Evolutionary conservation across 106 monocot genomes (phyloP), one percentile per base, ranked within the genome.

Genomic region (Dioscorea alata): DNA sequence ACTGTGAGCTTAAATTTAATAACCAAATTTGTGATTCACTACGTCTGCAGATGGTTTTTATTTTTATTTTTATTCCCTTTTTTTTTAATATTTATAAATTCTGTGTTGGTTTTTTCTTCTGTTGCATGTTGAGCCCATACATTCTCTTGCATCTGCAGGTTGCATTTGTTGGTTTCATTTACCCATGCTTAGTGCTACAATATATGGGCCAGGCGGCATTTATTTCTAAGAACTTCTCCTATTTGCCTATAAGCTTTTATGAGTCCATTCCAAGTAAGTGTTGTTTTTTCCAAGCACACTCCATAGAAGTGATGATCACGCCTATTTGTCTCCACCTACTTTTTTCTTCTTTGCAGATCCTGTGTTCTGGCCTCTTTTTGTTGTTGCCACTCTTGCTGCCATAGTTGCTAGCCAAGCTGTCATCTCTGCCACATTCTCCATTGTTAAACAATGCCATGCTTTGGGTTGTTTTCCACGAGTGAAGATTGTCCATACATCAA

Each of bases 381-480:
- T 76, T 8, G 16, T 86, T 32, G 89, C 89, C 1, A 84, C 76
- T 23, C 77, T 86, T 54, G 93, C 89, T 35, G 71, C 93, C 24
- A 69, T 89, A 20, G 86, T 89, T 57, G 93, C 76, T 6, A 89
- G 89, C 62, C 93, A 93, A 65, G 86, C 93, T 1, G 71, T 93
- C 33, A 93, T 93, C 24, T 80, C 84, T 6, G 84, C 73, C 13
- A 88, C 91, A n/a, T 92, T 92, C 70, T 88, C 91, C n/a, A 83
- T 92, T 33, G 71, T 92, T 17, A 88, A 78, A 48, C 91, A 92
- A 48, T 85, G 88, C 66, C 69, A 80, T 69, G 74, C 82, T 65
- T 64, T 92, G 67, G 88, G 78, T 25, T 92, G 88, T 60, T 92
- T 92, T 33, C 91, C 91, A 4, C 65, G 83, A 25, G 80, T 92